Evolutionary conservation across 345 rosid species (phyloP).

Genomic region (Erucastrum elatum): DNA sequence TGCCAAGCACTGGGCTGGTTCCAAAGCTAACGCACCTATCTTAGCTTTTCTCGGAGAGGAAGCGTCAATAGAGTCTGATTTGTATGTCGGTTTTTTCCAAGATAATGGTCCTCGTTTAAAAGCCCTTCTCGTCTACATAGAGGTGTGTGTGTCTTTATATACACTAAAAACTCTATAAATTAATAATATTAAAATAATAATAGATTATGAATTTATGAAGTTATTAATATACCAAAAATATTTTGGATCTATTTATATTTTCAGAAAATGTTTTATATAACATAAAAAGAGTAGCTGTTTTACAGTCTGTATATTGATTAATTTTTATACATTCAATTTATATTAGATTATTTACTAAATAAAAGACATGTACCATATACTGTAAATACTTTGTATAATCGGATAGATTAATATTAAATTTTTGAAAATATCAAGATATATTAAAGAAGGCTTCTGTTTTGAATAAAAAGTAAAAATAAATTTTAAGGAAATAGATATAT

Average conservation of each 20-base stretch:
- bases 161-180: not conserved
- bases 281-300: not conserved
- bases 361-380: not conserved
- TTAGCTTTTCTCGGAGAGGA: conserved; percentile 54
- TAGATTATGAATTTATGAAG: not conserved
- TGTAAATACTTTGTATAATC: not conserved
- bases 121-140: conserved; percentile 49
- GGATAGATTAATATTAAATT: not conserved
- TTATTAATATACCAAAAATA: not conserved
- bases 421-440: not conserved
- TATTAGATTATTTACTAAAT: not conserved
- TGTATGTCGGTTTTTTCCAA: conserved; percentile 30
- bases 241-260: not conserved
- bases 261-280: not conserved
- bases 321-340: too few relatives aligned
- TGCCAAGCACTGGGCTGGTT: conserved; percentile 53
- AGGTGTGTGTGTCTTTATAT: conserved; percentile 31
- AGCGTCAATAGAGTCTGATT: conserved; percentile 37
- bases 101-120: conserved; percentile 42
- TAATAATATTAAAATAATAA: not conserved
- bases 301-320: too few relatives aligned
- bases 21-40: conserved; percentile 47
- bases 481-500: not conserved
- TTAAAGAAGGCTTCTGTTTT: not conserved
- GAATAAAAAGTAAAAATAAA: not conserved